Base-by-base conservation (phyloP, 2,329 filamentous ascomycete species). In the Colletotrichum sp. region DNA sequence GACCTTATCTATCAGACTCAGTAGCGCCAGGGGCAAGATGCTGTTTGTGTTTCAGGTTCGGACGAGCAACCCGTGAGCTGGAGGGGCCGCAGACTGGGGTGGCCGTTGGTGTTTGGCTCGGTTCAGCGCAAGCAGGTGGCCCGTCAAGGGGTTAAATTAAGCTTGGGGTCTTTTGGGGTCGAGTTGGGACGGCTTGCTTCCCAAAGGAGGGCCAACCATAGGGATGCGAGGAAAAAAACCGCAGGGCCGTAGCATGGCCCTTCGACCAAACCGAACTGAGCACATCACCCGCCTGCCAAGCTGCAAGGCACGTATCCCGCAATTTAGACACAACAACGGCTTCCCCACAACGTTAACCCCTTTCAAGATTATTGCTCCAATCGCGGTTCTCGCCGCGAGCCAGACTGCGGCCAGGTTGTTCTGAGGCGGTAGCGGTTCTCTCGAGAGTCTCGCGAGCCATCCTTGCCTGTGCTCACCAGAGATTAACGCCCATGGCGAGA, bases 271-370 rank as follows among this genome's bases (percentile, higher is more conserved):
- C 48, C 48, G 30, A 32, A 24, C 61, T 55, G 30, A 64, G 38
- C 62, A 38, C 38, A 24, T 56, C 38, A 66, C 30, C 69, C 62
- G 38, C 38, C 62, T 55, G 32, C 70, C 56, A 28, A 58, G 28
- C 69, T 75, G 73, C 73, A 75, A 72, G 73, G 72, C 56, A 72
- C 69, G 26, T 64, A 72, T 75, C 73, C 73, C 69, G 73, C 73
- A 75, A 75, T 75, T 58, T 72, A 75, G 69, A 75, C 69, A 75
- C 56, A 67, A 75, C 73, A 72, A 24, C 69, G 69, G 56, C 64
- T 58, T 65, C 69, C 43, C 73, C 73, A 73, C 62, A 75, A 26
- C 43, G 30, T 64, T 21, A 26, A 64, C 73, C 73, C 73, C 64
- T 75, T 75, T 68, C 18, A 13, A 64, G 73, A 73, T 73, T 72